Percentiles rank a stretch among this genome's conserved stretches.
Conservation (phyloP, 352 stramenopile genomes). For the Pythium phragmitis region DNA sequence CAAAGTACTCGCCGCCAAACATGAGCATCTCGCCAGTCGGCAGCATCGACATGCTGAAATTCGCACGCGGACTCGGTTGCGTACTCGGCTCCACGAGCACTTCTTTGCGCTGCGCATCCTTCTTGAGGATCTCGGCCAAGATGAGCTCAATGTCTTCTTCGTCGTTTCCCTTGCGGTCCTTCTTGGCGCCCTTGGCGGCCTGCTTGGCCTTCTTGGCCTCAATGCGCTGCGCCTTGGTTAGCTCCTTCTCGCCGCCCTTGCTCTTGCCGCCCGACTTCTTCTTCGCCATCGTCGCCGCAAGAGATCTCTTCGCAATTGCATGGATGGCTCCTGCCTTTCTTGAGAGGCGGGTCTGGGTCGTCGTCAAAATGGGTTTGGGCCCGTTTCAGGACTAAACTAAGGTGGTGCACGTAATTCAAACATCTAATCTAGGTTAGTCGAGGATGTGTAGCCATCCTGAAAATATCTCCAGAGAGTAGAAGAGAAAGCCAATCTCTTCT, state of each 20-base stretch:
- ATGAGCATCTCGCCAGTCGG: constrained; percentile 84
- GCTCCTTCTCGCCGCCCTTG: constrained; percentile 59
- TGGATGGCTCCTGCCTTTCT: constrained; percentile 6
- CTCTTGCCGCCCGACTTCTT: constrained; percentile 39
- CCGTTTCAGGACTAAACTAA: neutral
- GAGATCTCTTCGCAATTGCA: neutral
- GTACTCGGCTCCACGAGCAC: constrained; percentile 48
- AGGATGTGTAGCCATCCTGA: constrained; percentile 20
- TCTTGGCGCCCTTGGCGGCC: constrained; percentile 67
- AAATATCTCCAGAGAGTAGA: constrained; percentile 2
- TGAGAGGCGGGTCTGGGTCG: constrained; percentile 15
- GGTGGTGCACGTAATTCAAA: neutral
- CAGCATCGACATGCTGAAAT: constrained; percentile 79
- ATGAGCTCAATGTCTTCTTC: constrained; percentile 85
- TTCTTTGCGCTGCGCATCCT: constrained; percentile 68
- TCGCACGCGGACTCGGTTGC: constrained; percentile 69
- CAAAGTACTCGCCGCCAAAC: constrained; percentile 98
- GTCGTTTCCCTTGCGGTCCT: constrained; percentile 71
- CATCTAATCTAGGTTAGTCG: neutral
- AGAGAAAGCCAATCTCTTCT: too few relatives aligned
- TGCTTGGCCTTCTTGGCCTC: constrained; percentile 87
- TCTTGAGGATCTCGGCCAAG: constrained; percentile 76
- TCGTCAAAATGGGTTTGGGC: neutral
- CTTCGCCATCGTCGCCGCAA: constrained; percentile 49
- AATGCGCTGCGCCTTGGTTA: constrained; percentile 69